Evolutionary conservation across 495 filamentous ascomycete genomes (phyloP), one percentile per base, ranked within the genome.

Genomic region (Schizothecium vesticola): DNA sequence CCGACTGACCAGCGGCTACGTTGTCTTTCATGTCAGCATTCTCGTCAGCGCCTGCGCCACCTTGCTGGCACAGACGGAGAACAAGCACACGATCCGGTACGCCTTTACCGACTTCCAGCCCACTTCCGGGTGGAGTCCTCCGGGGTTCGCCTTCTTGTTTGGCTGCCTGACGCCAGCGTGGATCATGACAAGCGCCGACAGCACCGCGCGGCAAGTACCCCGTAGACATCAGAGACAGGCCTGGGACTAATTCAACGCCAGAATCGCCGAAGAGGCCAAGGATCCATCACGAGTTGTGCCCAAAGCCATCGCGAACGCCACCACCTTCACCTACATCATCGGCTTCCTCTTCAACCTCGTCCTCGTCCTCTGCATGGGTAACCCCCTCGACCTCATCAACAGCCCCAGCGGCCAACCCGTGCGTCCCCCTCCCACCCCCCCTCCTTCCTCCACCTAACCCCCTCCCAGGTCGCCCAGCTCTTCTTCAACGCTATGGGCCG

Each of bases 131-230:
- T 91, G 89, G 89, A 82, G 67, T 0, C 88, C 86, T 8, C 79
- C 81, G 24, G 89, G 88, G 7, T 90, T 88, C 72, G 86, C 85
- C n/a, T 90, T 88, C 73, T 73, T 91, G 31, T 89, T 91, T 68
- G 89, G 89, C 23, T 90, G 90, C 73, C 76, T 91, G 24, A 87
- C 86, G 10, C 89, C 89, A 26, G 86, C 86, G 0, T 91, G 89
- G 87, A 89, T 86, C 56, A 88, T 88, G 76, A 76, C 74, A n/a
- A 69, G 70, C 26, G 74, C 74, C 12, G 75, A 77, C 55, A 75
- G 75, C 57, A 73, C 74, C 12, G 75, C 74, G 22, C 72, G 75
- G 75, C 76, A 69, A 66, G 70, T n/a, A 1, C 22, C 51, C n/a
- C 13, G 23, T 2, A 19, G 13, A 23, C 11, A 21, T 10, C 4